Evolutionary conservation across 1,284 basidiomycete species (phyloP), one percentile per base, ranked within the genome.

Genomic region (Schizophyllum commune): DNA sequence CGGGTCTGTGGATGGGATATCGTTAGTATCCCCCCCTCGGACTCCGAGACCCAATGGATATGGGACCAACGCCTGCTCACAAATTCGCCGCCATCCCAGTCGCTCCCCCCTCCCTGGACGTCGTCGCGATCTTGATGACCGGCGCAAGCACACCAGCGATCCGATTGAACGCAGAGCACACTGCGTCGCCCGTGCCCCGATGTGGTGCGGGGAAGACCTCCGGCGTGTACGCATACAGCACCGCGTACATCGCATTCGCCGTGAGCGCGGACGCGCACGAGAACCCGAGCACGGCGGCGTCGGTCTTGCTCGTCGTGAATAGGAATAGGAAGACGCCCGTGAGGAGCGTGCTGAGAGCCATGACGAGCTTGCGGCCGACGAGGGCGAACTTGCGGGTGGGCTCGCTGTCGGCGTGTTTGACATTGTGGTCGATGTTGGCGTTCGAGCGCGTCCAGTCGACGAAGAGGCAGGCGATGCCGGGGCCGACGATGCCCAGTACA

Each of bases 191-290:
- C 0, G 86, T 86, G 4, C 84, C 86, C 52, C 86, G 77, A 60
- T 83, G 80, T 1, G 84, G 83, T 0, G 83, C 82, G 0, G 85
- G 84, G 73, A 88, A 88, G 9, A 70, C 79, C 66, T 87, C 85
- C 19, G 86, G 86, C 0, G 82, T 82, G 65, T 84, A 83, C 2
- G 82, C 83, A 64, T 80, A 87, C 20, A 86, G 74, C 9, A 86
- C 77, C 13, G 82, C 84, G 67, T 85, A 83, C 83, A 83, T 84
- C 77, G 72, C 75, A 62, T 75, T 79, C 74, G 82, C 75, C 9
- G 79, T 81, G 47, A 86, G 70, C 27, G 75, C 71, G 20, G 78
- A 79, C 0, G 79, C 77, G 61, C 82, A 86, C 54, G 83, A 83
- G 66, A 76, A 83, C 0, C 78, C 85, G 19, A 85, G 74, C 9